Conservation (phyloP, 2,329 filamentous ascomycete species). For the Helicocarpus griseus region DNA sequence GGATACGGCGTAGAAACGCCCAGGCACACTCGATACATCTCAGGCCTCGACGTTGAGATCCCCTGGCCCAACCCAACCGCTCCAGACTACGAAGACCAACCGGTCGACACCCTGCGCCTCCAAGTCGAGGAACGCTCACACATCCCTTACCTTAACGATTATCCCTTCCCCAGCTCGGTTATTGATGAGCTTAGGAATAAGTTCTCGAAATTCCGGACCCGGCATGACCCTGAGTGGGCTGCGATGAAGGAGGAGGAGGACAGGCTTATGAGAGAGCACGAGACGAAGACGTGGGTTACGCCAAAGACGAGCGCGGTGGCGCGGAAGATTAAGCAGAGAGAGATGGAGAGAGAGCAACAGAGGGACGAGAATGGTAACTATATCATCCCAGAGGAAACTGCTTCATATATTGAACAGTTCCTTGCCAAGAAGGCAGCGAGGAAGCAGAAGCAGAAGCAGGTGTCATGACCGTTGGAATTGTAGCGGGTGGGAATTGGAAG, state of each 20-base stretch:
- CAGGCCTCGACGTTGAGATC: constrained; percentile 61
- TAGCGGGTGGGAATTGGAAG: constrained; percentile 1
- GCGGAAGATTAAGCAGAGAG: constrained; percentile 27
- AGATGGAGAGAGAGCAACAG: constrained; percentile 24
- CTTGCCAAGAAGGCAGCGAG: constrained; percentile 21
- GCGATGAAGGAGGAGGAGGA: constrained; percentile 54
- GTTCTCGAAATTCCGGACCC: constrained; percentile 70
- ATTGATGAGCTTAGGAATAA: constrained; percentile 79
- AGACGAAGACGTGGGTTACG: constrained; percentile 38
- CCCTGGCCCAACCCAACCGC: constrained; percentile 60
- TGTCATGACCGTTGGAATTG: not conserved
- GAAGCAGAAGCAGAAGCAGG: constrained; percentile 14
- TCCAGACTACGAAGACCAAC: constrained; percentile 44
- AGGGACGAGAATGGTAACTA: constrained; percentile 30
- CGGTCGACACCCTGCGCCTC: constrained; percentile 64
- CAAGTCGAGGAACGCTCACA: constrained; percentile 67
- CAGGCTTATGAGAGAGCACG: constrained; percentile 35
- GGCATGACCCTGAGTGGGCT: constrained; percentile 68
- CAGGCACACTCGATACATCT: constrained; percentile 46
- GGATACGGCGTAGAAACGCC: constrained; percentile 35
- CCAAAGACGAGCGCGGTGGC: constrained; percentile 35
- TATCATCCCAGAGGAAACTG: constrained; percentile 24
- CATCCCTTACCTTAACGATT: constrained; percentile 62
- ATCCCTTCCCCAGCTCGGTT: constrained; percentile 69
- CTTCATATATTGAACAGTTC: constrained; percentile 28